A percentile compares a stretch with the other conserved stretches of the same genome.
These are phyloP conservation scores for Torulaspora delbrueckii DNA, from an alignment of 805 yeast species.

Conservation along the genomic window DNA sequence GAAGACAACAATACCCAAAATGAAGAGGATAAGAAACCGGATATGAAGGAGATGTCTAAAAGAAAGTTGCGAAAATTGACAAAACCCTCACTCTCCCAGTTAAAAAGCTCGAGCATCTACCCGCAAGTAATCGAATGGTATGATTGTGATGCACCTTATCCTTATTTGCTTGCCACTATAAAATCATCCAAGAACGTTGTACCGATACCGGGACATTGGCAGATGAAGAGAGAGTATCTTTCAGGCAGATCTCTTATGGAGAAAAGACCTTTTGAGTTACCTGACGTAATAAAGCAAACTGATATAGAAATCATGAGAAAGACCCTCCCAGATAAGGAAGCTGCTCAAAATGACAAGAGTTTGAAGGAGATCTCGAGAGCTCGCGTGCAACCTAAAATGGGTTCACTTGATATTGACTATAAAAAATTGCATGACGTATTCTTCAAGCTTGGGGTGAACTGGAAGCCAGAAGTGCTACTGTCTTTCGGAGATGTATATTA, in stretches of 20 bases:
- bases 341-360: slow-evolving; percentile 41
- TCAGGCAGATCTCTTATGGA: slow-evolving; percentile 61
- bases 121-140: slow-evolving; percentile 84
- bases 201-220: slow-evolving; percentile 85
- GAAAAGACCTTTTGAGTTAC: slow-evolving; percentile 69
- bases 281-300: slow-evolving; percentile 70
- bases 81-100: slow-evolving; percentile 59
- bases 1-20: background rate
- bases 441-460: slow-evolving; percentile 62
- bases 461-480: slow-evolving; percentile 57
- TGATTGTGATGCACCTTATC: slow-evolving; percentile 82
- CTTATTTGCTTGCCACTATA: slow-evolving; percentile 56
- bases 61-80: slow-evolving; percentile 48
- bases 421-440: slow-evolving; percentile 79
- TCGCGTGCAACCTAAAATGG: slow-evolving; percentile 84
- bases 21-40: slow-evolving; percentile 21
- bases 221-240: slow-evolving; percentile 66
- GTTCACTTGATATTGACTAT: slow-evolving; percentile 79
- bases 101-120: slow-evolving; percentile 53
- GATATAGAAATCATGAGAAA: slow-evolving; percentile 86
- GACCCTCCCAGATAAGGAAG: slow-evolving; percentile 31
- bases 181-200: slow-evolving; percentile 64
- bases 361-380: slow-evolving; percentile 74
- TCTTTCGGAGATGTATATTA: slow-evolving; percentile 72
- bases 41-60: slow-evolving; percentile 36